Percentiles rank a stretch among this genome's conserved stretches.
Evolutionary conservation across 768 basidiomycete genomes (phyloP).

Genomic region (Phylloporus sp.): DNA sequence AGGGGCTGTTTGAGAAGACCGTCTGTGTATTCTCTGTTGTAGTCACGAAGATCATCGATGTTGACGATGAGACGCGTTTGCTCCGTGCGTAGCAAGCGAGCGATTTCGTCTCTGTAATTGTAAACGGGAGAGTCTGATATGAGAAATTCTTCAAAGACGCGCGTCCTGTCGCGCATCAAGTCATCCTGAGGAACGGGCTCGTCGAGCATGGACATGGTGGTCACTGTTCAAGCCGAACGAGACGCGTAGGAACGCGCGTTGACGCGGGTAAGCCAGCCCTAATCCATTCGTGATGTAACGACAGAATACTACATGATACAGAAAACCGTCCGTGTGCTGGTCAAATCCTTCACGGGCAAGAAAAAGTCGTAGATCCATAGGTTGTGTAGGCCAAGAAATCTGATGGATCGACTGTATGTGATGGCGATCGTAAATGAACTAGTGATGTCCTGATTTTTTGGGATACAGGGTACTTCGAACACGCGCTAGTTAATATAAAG

Average conservation of each 20-base stretch:
- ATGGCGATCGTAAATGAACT: conserved; percentile 12
- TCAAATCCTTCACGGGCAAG: conserved; percentile 2
- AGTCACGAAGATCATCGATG: conserved; percentile 92
- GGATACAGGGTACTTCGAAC: conserved; percentile 1
- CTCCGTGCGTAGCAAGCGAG: conserved; percentile 74
- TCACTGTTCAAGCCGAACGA: neutral
- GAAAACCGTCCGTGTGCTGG: neutral
- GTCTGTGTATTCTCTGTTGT: conserved; percentile 81
- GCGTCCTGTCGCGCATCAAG: conserved; percentile 69
- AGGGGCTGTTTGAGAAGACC: conserved; percentile 86
- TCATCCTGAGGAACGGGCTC: conserved; percentile 66
- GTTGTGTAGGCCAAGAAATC: conserved; percentile 6
- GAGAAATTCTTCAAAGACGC: conserved; percentile 80
- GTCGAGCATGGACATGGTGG: conserved; percentile 35
- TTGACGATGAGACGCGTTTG: conserved; percentile 91
- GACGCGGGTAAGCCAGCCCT: conserved; percentile 35
- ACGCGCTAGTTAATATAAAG: conserved; percentile 4
- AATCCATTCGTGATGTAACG: conserved; percentile 13
- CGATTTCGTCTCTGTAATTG: conserved; percentile 84
- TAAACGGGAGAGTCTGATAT: conserved; percentile 59
- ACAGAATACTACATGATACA: too few relatives aligned
- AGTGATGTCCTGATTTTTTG: conserved; percentile 10
- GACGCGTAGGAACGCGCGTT: conserved; percentile 11
- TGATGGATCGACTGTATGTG: conserved; percentile 3
- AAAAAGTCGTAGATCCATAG: conserved; percentile 5